Conservation (phyloP, 2,329 filamentous ascomycete species). For the Aspergillus ochraceoroseus region DNA sequence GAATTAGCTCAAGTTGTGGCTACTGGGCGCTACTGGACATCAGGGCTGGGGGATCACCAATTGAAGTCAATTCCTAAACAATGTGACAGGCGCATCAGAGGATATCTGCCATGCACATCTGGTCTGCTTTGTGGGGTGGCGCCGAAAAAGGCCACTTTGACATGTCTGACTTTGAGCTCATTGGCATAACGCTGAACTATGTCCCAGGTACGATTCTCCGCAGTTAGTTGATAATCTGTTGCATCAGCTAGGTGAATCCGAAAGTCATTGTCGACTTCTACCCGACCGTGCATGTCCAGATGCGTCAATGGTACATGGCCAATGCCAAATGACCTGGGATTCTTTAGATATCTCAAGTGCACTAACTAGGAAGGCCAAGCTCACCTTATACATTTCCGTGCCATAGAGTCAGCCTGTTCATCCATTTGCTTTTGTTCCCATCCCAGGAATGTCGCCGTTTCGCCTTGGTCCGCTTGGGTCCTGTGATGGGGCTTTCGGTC, state of each 20-base stretch:
- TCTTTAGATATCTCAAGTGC: slow-evolving; percentile 1
- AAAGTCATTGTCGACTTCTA: slow-evolving; percentile 62
- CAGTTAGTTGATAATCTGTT: slow-evolving; percentile 56
- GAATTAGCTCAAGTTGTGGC: no score
- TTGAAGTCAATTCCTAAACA: slow-evolving; percentile 60
- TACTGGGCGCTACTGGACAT: no score
- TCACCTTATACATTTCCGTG: slow-evolving; percentile 66
- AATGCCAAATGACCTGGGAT: slow-evolving; percentile 61
- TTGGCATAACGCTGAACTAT: slow-evolving; percentile 57
- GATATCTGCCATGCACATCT: slow-evolving; percentile 70
- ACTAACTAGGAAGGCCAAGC: not conserved
- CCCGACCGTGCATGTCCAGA: slow-evolving; percentile 59
- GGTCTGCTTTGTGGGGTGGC: slow-evolving; percentile 70
- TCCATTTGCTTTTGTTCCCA: slow-evolving; percentile 59
- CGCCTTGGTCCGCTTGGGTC: slow-evolving; percentile 2
- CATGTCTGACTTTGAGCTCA: slow-evolving; percentile 56
- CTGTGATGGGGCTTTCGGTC: slow-evolving; percentile 12
- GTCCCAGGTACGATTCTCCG: slow-evolving; percentile 57
- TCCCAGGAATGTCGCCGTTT: slow-evolving; percentile 24
- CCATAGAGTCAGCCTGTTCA: slow-evolving; percentile 73
- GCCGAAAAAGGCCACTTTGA: slow-evolving; percentile 70
- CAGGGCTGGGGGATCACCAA: slow-evolving; percentile 60
- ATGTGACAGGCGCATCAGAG: slow-evolving; percentile 63
- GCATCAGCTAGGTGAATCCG: slow-evolving; percentile 54
- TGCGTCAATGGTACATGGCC: slow-evolving; percentile 60